Conservation (phyloP, 2,329 filamentous ascomycete genomes). For the Xylaria sp. region DNA sequence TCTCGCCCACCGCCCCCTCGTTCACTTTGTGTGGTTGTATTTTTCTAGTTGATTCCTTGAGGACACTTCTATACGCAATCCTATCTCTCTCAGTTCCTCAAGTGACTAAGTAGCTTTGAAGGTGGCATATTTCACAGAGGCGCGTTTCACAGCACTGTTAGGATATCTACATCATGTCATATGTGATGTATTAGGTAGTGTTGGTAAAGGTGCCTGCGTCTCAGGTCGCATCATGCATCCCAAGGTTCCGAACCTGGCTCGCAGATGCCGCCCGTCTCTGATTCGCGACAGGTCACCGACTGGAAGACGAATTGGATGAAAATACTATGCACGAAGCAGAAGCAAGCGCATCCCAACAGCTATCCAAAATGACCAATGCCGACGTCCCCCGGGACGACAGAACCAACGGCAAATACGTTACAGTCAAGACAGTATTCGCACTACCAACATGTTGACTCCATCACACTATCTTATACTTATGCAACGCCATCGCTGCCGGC, state of each 20-base stretch:
- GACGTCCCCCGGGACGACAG: background rate
- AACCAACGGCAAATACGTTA: conserved; percentile 5
- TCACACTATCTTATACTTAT: conserved; percentile 27
- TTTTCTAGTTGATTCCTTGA: too few relatives aligned
- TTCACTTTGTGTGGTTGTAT: too few relatives aligned
- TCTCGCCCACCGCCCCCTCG: too few relatives aligned
- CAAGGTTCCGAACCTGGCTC: background rate
- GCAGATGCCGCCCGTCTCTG: background rate
- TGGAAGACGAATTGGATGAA: background rate
- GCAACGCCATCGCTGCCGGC: conserved; percentile 30
- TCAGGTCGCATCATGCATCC: conserved; percentile 15
- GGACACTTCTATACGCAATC: too few relatives aligned
- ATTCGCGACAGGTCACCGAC: conserved; percentile 3
- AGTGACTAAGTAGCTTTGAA: background rate
- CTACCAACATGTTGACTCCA: conserved; percentile 8
- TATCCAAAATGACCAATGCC: background rate
- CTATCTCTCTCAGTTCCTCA: background rate
- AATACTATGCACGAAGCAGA: background rate
- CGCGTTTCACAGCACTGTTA: too few relatives aligned
- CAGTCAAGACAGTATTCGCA: background rate
- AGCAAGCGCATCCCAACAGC: conserved; percentile 5
- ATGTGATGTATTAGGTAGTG: background rate
- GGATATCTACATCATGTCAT: background rate
- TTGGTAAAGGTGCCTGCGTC: conserved; percentile 5
- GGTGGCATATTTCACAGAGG: background rate